Conservation (phyloP, 306 rosid genomes). For the Castanea crenata region DNA sequence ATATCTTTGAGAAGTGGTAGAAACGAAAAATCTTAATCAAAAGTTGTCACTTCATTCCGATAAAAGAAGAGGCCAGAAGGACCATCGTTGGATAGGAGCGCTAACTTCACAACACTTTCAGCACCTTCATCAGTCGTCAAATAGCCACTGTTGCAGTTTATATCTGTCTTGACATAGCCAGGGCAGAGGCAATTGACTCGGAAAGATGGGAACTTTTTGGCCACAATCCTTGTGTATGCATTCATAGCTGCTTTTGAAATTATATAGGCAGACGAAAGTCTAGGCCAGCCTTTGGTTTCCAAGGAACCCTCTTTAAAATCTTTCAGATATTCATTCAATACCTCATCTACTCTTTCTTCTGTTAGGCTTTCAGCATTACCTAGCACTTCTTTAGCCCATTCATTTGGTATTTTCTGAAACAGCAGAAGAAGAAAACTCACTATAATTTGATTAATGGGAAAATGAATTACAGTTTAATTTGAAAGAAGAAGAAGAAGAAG, state of each 20-base stretch:
- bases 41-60: not conserved
- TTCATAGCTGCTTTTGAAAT: slow-evolving; percentile 17
- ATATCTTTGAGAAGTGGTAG: too few species aligned
- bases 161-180: slow-evolving; percentile 6
- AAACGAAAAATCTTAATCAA: not conserved
- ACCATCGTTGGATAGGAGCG: not conserved
- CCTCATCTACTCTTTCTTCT: slow-evolving; percentile 15
- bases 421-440: not conserved
- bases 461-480: not conserved
- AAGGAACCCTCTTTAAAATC: slow-evolving; percentile 6
- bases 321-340: not conserved
- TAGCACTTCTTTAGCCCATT: slow-evolving; percentile 1
- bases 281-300: slow-evolving; percentile 10
- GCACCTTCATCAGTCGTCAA: slow-evolving; percentile 8
- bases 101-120: not conserved
- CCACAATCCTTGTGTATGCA: slow-evolving; percentile 24
- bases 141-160: not conserved
- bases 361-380: slow-evolving; percentile 3
- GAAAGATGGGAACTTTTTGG: not conserved
- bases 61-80: slow-evolving; percentile 4
- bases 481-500: not conserved
- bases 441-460: not conserved
- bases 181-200: slow-evolving; percentile 2
- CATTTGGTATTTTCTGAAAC: slow-evolving; percentile 1
- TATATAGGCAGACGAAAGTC: not conserved